Percentiles rank a stretch among this genome's conserved stretches.
These are phyloP conservation scores for Fonsecaea nubica DNA, from an alignment of 2,329 filamentous ascomycete genomes.

Conservation along the genomic window DNA sequence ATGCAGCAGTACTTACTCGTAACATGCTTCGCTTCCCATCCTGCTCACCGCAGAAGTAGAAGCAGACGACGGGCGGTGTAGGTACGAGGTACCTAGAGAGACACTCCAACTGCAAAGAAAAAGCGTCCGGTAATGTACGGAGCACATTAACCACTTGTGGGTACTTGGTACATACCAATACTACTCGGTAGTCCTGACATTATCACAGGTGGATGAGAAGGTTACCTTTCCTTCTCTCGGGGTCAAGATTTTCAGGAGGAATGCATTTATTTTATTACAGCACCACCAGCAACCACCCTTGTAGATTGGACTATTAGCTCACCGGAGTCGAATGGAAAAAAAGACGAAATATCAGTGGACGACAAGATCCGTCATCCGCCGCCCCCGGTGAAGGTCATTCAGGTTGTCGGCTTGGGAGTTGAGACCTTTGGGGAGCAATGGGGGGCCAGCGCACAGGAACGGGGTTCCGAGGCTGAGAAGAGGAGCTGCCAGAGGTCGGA, in stretches of 20 bases:
- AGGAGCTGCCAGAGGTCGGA: constrained; percentile 13
- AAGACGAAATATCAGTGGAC: constrained; percentile 10
- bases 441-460: constrained; percentile 2
- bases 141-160: background rate
- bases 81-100: background rate
- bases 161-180: background rate
- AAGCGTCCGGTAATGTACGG: constrained; percentile 1
- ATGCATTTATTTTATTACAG: constrained; percentile 5
- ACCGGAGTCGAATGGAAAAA: constrained; percentile 2
- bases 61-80: background rate
- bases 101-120: background rate
- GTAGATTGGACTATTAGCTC: background rate
- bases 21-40: background rate
- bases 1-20: background rate
- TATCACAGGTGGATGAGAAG: background rate
- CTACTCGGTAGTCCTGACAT: background rate
- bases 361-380: constrained; percentile 19
- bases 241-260: constrained; percentile 11
- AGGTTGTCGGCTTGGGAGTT: constrained; percentile 4
- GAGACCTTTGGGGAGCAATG: background rate
- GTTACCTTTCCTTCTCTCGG: background rate
- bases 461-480: constrained; percentile 2
- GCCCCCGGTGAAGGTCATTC: constrained; percentile 5
- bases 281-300: background rate
- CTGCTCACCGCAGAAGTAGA: background rate